Conservation (phyloP, 2,329 filamentous ascomycete species). For the Pseudogymnoascus sp. region DNA sequence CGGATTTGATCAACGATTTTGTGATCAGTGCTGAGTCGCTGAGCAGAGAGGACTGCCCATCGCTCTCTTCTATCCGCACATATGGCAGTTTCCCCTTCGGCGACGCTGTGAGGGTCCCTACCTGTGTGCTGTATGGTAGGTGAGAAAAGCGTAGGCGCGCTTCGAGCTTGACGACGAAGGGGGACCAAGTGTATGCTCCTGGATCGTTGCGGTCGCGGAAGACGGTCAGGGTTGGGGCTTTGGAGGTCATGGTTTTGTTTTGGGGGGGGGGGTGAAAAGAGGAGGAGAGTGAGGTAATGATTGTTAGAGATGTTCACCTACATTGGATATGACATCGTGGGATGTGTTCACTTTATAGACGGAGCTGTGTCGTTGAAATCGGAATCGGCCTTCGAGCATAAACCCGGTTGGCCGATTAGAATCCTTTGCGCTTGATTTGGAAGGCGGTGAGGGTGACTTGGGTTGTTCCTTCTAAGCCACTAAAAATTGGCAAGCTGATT, state of each 20-base stretch:
- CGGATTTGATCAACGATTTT: slow-evolving; percentile 35
- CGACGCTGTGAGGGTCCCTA: slow-evolving; percentile 16
- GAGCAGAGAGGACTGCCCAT: slow-evolving; percentile 37
- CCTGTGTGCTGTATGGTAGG: slow-evolving; percentile 36
- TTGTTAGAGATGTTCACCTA: not conserved
- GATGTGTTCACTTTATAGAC: not conserved
- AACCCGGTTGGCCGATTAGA: not conserved
- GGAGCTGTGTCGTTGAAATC: not conserved
- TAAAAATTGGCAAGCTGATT: not conserved
- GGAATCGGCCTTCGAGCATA: not conserved
- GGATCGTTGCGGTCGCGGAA: not conserved
- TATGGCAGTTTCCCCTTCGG: slow-evolving; percentile 55
- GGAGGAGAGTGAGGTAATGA: not conserved
- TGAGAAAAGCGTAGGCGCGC: slow-evolving; percentile 48
- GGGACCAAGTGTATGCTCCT: slow-evolving; percentile 41
- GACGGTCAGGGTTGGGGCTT: not conserved
- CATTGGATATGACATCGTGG: not conserved
- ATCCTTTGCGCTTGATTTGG: not conserved
- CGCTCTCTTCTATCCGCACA: slow-evolving; percentile 33
- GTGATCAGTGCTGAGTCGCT: slow-evolving; percentile 51
- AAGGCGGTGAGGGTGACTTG: not conserved
- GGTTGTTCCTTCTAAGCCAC: not conserved
- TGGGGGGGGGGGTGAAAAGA: not conserved
- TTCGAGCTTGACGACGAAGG: slow-evolving; percentile 56
- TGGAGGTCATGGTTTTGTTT: not conserved